These are phyloP conservation scores for Brassica juncea DNA, from an alignment of 345 rosid species.

Conservation along the genomic window DNA sequence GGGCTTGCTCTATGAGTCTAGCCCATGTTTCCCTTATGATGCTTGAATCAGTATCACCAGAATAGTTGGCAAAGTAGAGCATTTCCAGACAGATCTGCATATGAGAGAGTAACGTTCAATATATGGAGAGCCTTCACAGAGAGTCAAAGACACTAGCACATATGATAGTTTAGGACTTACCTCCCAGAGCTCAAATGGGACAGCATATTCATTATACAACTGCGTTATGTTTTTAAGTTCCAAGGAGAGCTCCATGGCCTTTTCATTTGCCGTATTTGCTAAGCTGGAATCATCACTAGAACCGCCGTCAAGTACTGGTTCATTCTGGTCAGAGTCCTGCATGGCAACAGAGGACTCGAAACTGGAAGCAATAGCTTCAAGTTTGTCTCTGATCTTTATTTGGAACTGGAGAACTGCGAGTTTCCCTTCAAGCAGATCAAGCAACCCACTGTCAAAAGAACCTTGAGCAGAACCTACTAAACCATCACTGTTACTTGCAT, in stretches of 20 bases:
- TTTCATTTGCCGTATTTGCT: conserved; percentile 63
- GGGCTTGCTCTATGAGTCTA: conserved; percentile 87
- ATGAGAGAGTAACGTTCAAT: conserved; percentile 17
- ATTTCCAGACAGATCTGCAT: conserved; percentile 84
- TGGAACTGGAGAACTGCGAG: conserved; percentile 88
- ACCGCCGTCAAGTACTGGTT: conserved; percentile 42
- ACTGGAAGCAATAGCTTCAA: conserved; percentile 70
- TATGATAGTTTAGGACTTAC: conserved; percentile 42
- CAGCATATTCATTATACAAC: conserved; percentile 93
- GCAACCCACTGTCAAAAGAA: conserved; percentile 71
- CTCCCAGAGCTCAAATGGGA: conserved; percentile 98
- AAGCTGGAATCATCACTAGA: conserved; percentile 45
- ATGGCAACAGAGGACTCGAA: conserved; percentile 51
- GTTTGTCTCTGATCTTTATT: conserved; percentile 79
- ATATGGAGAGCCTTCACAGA: conserved; percentile 8
- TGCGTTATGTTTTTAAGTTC: conserved; percentile 93
- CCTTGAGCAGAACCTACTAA: conserved; percentile 52
- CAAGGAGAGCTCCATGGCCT: conserved; percentile 82
- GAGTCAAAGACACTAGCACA: conserved; percentile 1
- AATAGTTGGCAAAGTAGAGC: conserved; percentile 90
- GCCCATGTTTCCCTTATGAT: conserved; percentile 92
- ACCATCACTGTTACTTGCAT: conserved; percentile 69
- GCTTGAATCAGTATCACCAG: conserved; percentile 92
- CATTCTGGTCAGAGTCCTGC: conserved; percentile 58
- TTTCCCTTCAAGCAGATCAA: conserved; percentile 96